phyloP scores from a whole-genome alignment of 495 filamentous ascomycete genomes.

The Chaetomidium leptoderma region DNA sequence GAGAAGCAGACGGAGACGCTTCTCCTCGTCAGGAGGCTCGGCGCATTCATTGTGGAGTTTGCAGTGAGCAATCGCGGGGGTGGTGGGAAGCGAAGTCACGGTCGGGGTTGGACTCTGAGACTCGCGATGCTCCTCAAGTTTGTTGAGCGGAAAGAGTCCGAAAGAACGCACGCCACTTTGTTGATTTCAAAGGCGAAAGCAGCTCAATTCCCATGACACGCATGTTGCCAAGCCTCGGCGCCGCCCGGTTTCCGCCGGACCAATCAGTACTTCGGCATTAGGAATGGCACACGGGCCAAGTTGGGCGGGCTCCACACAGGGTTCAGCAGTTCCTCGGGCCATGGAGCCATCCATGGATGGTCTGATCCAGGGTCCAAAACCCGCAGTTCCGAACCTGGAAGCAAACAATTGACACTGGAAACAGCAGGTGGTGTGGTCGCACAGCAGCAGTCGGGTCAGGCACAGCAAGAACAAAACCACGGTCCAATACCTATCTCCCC shows the following conservation, averaged over 20 bases:
- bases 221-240: slow-evolving; percentile 35
- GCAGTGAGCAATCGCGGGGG: not conserved
- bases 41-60: slow-evolving; percentile 26
- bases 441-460: no score
- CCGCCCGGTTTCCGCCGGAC: slow-evolving; percentile 35
- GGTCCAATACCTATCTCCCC: no score
- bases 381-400: no score
- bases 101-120: no score
- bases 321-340: not conserved
- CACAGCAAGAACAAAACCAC: no score
- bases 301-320: not conserved
- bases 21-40: slow-evolving; percentile 25
- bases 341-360: not conserved
- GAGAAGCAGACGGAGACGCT: slow-evolving; percentile 26
- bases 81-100: not conserved
- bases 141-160: not conserved
- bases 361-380: slow-evolving; percentile 1
- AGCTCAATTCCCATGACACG: slow-evolving; percentile 34
- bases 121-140: not conserved
- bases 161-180: slow-evolving; percentile 12
- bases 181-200: slow-evolving; percentile 6
- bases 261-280: slow-evolving; percentile 39
- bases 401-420: no score
- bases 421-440: no score
- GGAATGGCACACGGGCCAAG: slow-evolving; percentile 19